phyloP scores from a whole-genome alignment of 441 rosid species.

The Monsonia emarginata region DNA sequence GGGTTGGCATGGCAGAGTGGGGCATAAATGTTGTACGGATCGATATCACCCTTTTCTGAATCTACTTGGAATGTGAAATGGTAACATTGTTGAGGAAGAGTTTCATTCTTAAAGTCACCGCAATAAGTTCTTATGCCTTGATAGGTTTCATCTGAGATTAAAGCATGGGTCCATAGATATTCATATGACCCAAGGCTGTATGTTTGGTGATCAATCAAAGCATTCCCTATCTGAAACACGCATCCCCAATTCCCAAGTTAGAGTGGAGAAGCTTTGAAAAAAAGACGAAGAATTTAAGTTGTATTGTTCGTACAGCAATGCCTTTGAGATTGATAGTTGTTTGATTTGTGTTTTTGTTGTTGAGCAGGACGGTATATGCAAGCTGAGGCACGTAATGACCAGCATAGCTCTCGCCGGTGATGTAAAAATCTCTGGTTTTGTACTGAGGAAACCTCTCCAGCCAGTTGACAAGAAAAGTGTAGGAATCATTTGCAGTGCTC shows the following conservation, averaged over 20 bases:
- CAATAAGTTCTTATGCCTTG: conserved; percentile 19
- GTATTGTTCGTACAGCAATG: conserved; percentile 20
- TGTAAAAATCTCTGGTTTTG: conserved; percentile 26
- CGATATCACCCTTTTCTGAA: not conserved
- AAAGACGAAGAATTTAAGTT: not conserved
- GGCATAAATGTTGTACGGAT: conserved; percentile 23
- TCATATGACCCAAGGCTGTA: conserved; percentile 11
- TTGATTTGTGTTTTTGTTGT: conserved; percentile 18
- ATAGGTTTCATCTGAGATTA: conserved; percentile 27
- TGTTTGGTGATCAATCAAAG: conserved; percentile 21
- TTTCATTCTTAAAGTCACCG: conserved; percentile 11
- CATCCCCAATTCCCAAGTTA: not conserved
- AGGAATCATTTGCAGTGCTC: conserved; percentile 24
- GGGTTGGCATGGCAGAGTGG: conserved; percentile 18
- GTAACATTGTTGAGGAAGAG: not conserved
- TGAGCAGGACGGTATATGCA: conserved; percentile 21
- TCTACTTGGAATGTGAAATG: not conserved
- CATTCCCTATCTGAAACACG: conserved; percentile 30
- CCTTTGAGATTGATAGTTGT: conserved; percentile 29
- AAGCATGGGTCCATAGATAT: conserved; percentile 24
- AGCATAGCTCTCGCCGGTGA: conserved; percentile 34
- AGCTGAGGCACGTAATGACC: conserved; percentile 37
- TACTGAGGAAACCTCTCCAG: conserved; percentile 35
- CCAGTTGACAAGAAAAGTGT: conserved; percentile 27
- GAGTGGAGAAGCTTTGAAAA: not conserved